Evolutionary conservation across 345 rosid genomes (phyloP), one percentile per base, ranked within the genome.

Genomic region (Eucalyptus marginata): DNA sequence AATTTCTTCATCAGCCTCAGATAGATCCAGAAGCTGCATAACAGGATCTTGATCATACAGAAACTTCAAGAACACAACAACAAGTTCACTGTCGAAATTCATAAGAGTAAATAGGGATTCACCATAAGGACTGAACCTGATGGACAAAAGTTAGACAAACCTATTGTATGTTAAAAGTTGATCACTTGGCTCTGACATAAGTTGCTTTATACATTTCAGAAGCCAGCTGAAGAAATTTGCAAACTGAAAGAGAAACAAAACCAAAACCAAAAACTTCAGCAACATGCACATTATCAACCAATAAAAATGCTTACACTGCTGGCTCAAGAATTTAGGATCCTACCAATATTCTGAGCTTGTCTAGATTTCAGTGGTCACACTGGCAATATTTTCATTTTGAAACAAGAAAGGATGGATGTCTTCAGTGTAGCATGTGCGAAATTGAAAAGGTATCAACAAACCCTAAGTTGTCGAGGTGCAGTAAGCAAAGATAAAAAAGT

Each of bases 31-130:
- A 88, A 97, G 92, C 88, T 93, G 94, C 94, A 91, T 95, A 52
- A 97, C 96, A 43, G 99, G 99, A 94, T 97, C 99, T 95, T 96
- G 99, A 92, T 97, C 97, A 89, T 96, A 96, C 71, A 97, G 92
- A 93, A 96, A 94, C 94, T 97, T 96, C 93, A 97, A 93, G 96
- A 97, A 97, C 91, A 95, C 92, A 88, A 96, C 93, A 87, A 96
- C 93, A 86, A 97, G 99, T 92, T 97, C 99, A 79, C 99, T 97
- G 99, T 93, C 89, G 81, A 91, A 93, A 92, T 52, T 49, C 43
- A 80, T n/a, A 36, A 16, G 84, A 59, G 40, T 27, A 56, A 49
- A 84, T 58, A 50, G 44, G 40, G 18, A 66, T 66, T 66, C 76
- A 66, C 36, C 76, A n/a, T 33, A 15, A 66, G 40, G 40, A 66